Evolutionary conservation across 306 rosid genomes (phyloP).

Genomic region (Corylus americana): DNA sequence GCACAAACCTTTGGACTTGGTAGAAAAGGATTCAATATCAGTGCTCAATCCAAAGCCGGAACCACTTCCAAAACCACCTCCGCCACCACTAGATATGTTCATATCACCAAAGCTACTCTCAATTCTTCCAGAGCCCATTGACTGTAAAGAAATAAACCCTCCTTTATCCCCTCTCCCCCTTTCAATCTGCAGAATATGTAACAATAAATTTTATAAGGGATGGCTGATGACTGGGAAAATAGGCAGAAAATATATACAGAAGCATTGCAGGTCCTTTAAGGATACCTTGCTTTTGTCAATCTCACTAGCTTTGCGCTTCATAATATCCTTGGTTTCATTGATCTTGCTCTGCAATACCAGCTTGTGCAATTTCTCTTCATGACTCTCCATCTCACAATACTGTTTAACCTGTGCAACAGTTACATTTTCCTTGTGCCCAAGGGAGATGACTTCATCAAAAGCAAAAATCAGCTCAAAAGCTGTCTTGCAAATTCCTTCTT

Average conservation of each 20-base stretch:
- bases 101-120: slow-evolving; percentile 74
- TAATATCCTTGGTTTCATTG: slow-evolving; percentile 91
- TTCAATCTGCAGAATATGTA: slow-evolving; percentile 66
- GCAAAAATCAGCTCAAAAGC: slow-evolving; percentile 95
- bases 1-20: slow-evolving; percentile 80
- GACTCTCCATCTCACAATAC: slow-evolving; percentile 96
- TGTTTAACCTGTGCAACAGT: slow-evolving; percentile 88
- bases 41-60: slow-evolving; percentile 73
- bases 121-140: slow-evolving; percentile 92
- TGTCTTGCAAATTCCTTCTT: slow-evolving; percentile 83
- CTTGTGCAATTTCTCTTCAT: slow-evolving; percentile 96
- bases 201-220: slow-evolving; percentile 12
- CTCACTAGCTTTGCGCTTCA: slow-evolving; percentile 98
- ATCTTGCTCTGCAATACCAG: slow-evolving; percentile 91
- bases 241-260: slow-evolving; percentile 2
- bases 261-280: slow-evolving; percentile 6
- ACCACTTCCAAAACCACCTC: slow-evolving; percentile 88
- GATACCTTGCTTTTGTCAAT: slow-evolving; percentile 99
- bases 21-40: slow-evolving; percentile 73
- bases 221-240: slow-evolving; percentile 4
- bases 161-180: slow-evolving; percentile 89
- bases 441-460: slow-evolving; percentile 91
- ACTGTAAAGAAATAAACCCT: slow-evolving; percentile 75
- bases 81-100: slow-evolving; percentile 75
- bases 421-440: slow-evolving; percentile 92